Evolutionary conservation across 2,329 filamentous ascomycete species (phyloP), one percentile per base, ranked within the genome.

Genomic region (Pseudogymnoascus sp.): DNA sequence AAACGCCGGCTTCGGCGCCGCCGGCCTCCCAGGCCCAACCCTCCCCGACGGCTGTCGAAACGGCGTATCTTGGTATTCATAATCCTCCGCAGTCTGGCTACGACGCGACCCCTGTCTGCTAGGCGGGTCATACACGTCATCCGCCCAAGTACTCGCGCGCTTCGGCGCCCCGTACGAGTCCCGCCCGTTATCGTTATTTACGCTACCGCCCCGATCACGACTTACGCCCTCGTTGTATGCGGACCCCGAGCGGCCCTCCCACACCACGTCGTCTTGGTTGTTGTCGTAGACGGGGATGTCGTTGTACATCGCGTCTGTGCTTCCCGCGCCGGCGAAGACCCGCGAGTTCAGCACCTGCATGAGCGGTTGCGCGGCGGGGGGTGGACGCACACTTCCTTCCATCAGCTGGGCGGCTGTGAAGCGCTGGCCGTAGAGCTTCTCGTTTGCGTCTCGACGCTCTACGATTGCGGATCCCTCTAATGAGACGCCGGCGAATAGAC

Each of bases 361-460:
- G 60, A 99, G 84, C 11, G 93, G 90, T 49, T 90, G 89, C 2
- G 95, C 91, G 64, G 90, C 88, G 0, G 89, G 85, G 1, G 95
- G 93, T 0, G 92, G 85, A 43, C 86, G 83, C 40, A 97, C 84
- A 36, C 83, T 82, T 36, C 95, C 95, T 63, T 84, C 85, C 38
- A 99, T 84, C 49, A 99, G 84, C 74, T 96, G 89, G 66, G 82
- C 80, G 12, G 95, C 95, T 7, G 90, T 92, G 75, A 90, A 84
- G 65, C 89, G 86, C 64, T 88, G 85, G 66, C 91, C 90, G 75
- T 99, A 99, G 65, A 99, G 84, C 78, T 96, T 96, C 78, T 96
- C 90, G 74, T 99, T 99, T 69, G 95, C 95, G 76, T 99, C 95
- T 77, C 92, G 89, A 67, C 95, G 86, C 79, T 99, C 95, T 67